These are phyloP conservation scores for Beauveria sp. DNA, from an alignment of 2,329 filamentous ascomycete species.

Conservation along the genomic window DNA sequence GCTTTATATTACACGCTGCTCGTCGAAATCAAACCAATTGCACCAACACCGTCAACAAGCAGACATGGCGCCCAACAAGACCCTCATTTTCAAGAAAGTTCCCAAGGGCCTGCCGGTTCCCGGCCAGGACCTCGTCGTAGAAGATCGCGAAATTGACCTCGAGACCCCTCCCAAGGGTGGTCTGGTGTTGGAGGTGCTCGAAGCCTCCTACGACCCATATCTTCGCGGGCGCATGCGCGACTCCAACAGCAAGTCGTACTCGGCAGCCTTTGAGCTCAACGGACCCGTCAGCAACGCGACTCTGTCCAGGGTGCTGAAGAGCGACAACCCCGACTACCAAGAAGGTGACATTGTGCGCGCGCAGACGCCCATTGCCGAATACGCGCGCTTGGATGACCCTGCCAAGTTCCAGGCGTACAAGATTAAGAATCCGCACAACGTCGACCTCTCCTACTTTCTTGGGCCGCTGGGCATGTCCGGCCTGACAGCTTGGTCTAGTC, in stretches of 20 bases:
- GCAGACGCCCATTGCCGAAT: slow-evolving; percentile 58
- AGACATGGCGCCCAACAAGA: slow-evolving; percentile 54
- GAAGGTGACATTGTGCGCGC: slow-evolving; percentile 59
- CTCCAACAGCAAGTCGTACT: slow-evolving; percentile 53
- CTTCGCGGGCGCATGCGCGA: slow-evolving; percentile 72
- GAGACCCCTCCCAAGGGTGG: slow-evolving; percentile 51
- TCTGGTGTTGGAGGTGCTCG: slow-evolving; percentile 63
- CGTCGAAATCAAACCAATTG: too few species aligned
- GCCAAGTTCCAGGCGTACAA: slow-evolving; percentile 37
- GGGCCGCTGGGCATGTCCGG: slow-evolving; percentile 59
- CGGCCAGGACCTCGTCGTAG: slow-evolving; percentile 62
- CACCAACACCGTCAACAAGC: not conserved
- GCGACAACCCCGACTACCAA: slow-evolving; percentile 53
- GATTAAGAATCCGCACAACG: slow-evolving; percentile 60
- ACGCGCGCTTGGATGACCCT: slow-evolving; percentile 46
- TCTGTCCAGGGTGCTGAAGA: slow-evolving; percentile 65
- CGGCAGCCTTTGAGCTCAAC: slow-evolving; percentile 44
- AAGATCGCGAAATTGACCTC: slow-evolving; percentile 60
- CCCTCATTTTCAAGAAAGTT: slow-evolving; percentile 62
- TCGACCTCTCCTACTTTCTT: slow-evolving; percentile 61
- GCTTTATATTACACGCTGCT: not conserved
- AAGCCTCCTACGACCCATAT: slow-evolving; percentile 77
- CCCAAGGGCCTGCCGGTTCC: slow-evolving; percentile 60
- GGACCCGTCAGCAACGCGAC: slow-evolving; percentile 56
- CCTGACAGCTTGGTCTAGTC: slow-evolving; percentile 62